Evolutionary conservation across 176 grass and related monocot species (phyloP).

Genomic region (barley (Hordeum vulgare)): DNA sequence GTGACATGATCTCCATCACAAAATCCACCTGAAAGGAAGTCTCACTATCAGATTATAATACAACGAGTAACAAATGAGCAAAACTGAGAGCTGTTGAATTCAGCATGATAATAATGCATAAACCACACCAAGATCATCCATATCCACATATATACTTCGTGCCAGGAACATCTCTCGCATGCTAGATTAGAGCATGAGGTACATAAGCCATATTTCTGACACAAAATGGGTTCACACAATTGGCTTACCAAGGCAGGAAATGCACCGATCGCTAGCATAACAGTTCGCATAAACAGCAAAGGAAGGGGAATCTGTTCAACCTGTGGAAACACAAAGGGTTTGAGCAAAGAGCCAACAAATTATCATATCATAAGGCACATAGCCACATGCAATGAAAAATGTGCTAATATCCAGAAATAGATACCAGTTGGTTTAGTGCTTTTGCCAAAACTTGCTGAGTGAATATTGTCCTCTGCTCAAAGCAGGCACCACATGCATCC

Average conservation of each 20-base stretch:
- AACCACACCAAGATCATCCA: constrained; percentile 1
- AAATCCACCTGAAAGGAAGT: constrained; percentile 71
- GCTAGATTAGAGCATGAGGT: neutral
- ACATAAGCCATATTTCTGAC: constrained; percentile 1
- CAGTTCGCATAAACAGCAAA: constrained; percentile 96
- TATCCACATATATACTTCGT: neutral
- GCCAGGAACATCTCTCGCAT: neutral
- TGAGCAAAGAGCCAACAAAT: constrained; percentile 1
- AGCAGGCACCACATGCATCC: constrained; percentile 85
- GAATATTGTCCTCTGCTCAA: constrained; percentile 75
- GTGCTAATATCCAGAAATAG: constrained; percentile 21
- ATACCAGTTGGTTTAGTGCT: constrained; percentile 86
- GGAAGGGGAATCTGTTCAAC: constrained; percentile 98
- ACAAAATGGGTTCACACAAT: neutral
- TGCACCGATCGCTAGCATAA: constrained; percentile 79
- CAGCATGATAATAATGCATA: neutral
- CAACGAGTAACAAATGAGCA: neutral
- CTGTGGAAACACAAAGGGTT: constrained; percentile 41
- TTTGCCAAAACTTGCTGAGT: constrained; percentile 94
- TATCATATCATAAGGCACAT: constrained; percentile 4
- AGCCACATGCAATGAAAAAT: neutral
- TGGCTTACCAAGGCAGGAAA: constrained; percentile 89
- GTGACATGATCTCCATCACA: constrained; percentile 89
- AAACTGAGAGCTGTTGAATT: neutral
- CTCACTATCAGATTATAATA: constrained; percentile 2